Evolutionary conservation across 192 early-diverging fungal species (phyloP).

Genomic region (Coemansia sp.): DNA sequence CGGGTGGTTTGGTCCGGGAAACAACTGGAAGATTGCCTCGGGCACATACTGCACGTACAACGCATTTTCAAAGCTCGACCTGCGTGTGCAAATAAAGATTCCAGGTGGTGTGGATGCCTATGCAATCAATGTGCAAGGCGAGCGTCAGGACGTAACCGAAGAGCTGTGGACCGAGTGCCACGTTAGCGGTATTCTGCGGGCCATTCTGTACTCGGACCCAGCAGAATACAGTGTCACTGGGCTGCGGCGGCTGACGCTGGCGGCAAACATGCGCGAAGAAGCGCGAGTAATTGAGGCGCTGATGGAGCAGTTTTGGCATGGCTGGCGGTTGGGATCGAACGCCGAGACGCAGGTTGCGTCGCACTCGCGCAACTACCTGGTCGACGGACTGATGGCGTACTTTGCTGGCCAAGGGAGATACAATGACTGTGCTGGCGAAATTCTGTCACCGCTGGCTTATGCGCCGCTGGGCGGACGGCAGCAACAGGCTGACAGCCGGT

Average conservation of each 20-base stretch:
- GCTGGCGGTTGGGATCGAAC: constrained; percentile 92
- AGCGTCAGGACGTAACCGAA: constrained; percentile 73
- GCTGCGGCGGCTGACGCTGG: constrained; percentile 86
- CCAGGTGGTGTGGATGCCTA: constrained; percentile 97
- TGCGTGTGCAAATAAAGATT: constrained; percentile 97
- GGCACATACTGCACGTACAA: constrained; percentile 94
- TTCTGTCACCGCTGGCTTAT: constrained; percentile 70
- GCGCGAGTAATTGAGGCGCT: constrained; percentile 82
- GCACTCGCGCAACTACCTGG: constrained; percentile 82
- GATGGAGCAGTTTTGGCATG: constrained; percentile 80
- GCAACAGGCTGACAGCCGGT: neutral
- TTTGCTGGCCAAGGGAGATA: constrained; percentile 82
- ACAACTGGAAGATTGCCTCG: constrained; percentile 62
- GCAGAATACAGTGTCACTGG: constrained; percentile 82
- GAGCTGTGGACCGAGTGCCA: constrained; percentile 91
- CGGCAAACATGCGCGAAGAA: constrained; percentile 73
- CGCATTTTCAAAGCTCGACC: constrained; percentile 94
- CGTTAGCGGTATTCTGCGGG: constrained; percentile 82
- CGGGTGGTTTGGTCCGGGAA: constrained; percentile 53
- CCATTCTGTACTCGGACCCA: constrained; percentile 89
- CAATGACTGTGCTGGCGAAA: constrained; percentile 69
- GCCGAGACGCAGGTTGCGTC: constrained; percentile 96
- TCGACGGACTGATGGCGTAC: constrained; percentile 86
- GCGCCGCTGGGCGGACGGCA: constrained; percentile 37
- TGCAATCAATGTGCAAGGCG: constrained; percentile 83